These are phyloP conservation scores for Cladosporium sp. DNA, from an alignment of 2,329 filamentous ascomycete genomes.

Conservation along the genomic window DNA sequence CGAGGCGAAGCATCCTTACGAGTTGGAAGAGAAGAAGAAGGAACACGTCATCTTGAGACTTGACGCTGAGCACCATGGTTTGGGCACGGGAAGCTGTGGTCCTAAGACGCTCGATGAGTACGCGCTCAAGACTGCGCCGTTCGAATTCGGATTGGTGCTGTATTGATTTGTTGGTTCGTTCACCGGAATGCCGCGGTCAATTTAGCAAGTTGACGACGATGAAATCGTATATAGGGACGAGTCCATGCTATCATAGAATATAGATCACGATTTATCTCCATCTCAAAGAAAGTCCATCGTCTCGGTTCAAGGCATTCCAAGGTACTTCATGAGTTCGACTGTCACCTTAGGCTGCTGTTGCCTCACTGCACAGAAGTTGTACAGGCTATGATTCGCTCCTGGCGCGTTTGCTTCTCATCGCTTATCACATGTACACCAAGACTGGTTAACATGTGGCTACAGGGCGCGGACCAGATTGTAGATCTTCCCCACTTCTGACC, in stretches of 20 bases:
- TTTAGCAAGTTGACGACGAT: not conserved
- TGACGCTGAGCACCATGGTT: conserved; percentile 64
- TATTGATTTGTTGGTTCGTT: conserved; percentile 23
- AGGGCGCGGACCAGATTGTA: not conserved
- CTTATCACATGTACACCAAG: not conserved
- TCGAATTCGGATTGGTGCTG: conserved; percentile 39
- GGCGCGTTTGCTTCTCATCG: not conserved
- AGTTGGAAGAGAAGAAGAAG: conserved; percentile 57
- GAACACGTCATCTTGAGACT: conserved; percentile 60
- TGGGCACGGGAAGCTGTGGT: conserved; percentile 65
- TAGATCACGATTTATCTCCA: not conserved
- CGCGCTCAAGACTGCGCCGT: conserved; percentile 40
- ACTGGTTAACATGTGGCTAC: not conserved
- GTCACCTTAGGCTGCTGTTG: not conserved
- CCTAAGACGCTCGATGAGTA: conserved; percentile 52
- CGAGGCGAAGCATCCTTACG: conserved; percentile 63
- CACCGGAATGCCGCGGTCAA: not conserved
- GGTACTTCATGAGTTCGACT: not conserved
- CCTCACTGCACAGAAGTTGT: no score
- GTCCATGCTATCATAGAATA: not conserved
- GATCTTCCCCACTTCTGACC: not conserved
- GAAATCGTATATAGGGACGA: not conserved
- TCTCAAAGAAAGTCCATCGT: not conserved
- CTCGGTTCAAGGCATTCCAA: not conserved
- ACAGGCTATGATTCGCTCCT: not conserved